Base-by-base conservation (phyloP, 192 early-diverging fungal genomes). In the Globomyces pollinis-pini region DNA sequence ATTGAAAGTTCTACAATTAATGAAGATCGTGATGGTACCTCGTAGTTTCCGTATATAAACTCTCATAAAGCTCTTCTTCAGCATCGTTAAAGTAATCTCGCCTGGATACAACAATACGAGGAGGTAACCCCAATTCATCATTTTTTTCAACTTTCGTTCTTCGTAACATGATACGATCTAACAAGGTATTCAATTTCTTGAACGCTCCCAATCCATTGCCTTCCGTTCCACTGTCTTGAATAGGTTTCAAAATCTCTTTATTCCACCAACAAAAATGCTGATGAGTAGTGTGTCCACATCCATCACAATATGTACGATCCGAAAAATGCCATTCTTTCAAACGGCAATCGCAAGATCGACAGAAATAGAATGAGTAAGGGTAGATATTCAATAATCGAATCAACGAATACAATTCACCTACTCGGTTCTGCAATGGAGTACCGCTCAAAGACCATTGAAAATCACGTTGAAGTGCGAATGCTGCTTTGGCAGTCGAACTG, bases 371-470 rank as follows among this genome's bases (percentile, higher is more conserved):
- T 26, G 79, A 80, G 68, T 84, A 90, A 6, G 89, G 89, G 66
- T 90, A 84, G 36, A 83, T 70, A 58, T 90, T 80, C 73, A 91
- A 81, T 59, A 96, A 88, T 4, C 91, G 81, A 67, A 96, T 90
- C 23, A 93, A 78, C 4, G 88, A 89, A 65, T 90, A 96, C 26
- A 96, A 73, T 71, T 96, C 93, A 34, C 91, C 93, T 6, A 96
- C 87, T 11, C 91, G 82, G 64, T 96, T 96, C 51, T 96, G 93
- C 65, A 96, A 73, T 11, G 91, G 91, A 15, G 93, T 96, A 4
- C 93, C 93, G 2, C 85, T 86, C n/a, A 96, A 69, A 2, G 79
- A 83, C 93, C 93, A 96, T 11, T 80, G 83, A 53, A 68, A 75
- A 13, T 85, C 55, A 20, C 77, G 57, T 2, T 81, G 55, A 15